Evolutionary conservation across 352 stramenopile genomes (phyloP), one percentile per base, ranked within the genome.

Genomic region (Pythium phragmiticola): DNA sequence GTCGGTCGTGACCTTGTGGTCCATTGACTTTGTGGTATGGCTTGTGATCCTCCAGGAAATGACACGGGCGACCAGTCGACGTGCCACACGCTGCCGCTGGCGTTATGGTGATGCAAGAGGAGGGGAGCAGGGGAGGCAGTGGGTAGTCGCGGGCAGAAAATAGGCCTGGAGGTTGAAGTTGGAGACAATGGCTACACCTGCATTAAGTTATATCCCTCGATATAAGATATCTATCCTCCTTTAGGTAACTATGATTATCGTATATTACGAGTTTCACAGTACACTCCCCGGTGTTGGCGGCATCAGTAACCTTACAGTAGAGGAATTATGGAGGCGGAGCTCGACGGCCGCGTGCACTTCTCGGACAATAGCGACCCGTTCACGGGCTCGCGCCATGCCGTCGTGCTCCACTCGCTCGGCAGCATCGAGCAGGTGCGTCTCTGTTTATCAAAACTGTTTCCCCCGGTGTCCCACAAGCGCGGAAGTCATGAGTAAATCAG

Each of bases 1-100:
- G 67, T 94, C 85, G 11, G 82, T 92, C 49, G 84, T 91, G 69
- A 94, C 81, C 64, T 90, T 94, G 73, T 94, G 85, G 66, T 91
- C 85, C 85, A 94, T 94, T 63, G 28, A 17, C 30, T 46, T 3
- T n/a, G 37, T 2, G 1, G 13, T 8, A n/a, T 2, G 6, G 16
- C 21, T 39, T 26, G 26, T 23, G 41, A 46, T 19, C 23, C 12
- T 21, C 14, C 34, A 16, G 17, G 56, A 63, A 23, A 42, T 23
- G 42, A 52, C 16, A 62, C 59, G n/a, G 34, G 23, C 50, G 47
- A 6, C 33, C 6, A 17, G 23, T 8, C 17, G n/a, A 46, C 39
- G 39, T 11, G 39, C 17, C 48, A 46, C 43, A 50, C 36, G 47
- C n/a, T 14, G 14, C 47, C 51, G 33, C 49, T 56, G 23, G 1